Evolutionary conservation across 2,329 filamentous ascomycete species (phyloP), one percentile per base, ranked within the genome.

Genomic region (Amauroascus niger): DNA sequence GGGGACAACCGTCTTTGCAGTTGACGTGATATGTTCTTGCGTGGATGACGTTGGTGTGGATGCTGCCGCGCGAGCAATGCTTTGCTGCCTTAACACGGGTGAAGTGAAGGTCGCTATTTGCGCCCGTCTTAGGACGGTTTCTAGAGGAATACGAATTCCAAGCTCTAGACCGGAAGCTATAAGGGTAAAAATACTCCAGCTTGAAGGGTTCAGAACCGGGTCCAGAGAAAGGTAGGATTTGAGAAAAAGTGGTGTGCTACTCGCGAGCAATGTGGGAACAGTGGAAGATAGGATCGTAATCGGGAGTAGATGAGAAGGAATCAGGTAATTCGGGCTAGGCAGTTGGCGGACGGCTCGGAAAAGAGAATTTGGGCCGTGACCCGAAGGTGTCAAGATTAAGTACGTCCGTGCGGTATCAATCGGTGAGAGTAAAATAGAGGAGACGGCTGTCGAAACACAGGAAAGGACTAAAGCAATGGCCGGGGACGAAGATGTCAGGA

Each of bases 261-360:
- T 81, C 1, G 84, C 86, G 61, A 97, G 79, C 18, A 95, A 71
- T 14, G 88, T 88, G 20, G 94, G 89, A 20, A 97, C 73, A 52
- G 88, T 82, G 4, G 88, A 87, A 74, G 95, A 86, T 48, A 96
- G 79, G 39, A 95, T 74, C 2, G 91, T 96, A n/a, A 89, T 88
- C 6, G 90, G 73, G 46, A 93, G 71, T 49, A 96, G 79, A 44
- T 81, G 71, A 1, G 83, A 71, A 3, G 86, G 80, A 66, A 86
- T 88, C 47, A 86, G 67, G 64, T 88, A 85, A 28, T 77, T 71
- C 24, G 79, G 69, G 1, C 86, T 88, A 0, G 90, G 88, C 9
- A 97, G 79, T 30, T 82, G 79, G 55, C 86, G 84, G 48, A 97
- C 79, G 40, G 85, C 84, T 6, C 85, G 81, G 41, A 95, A 74